A percentile compares a stretch with the other conserved stretches of the same genome.
Evolutionary conservation across 2,329 filamentous ascomycete species (phyloP).

Genomic region (Arthrobotrys iridis): DNA sequence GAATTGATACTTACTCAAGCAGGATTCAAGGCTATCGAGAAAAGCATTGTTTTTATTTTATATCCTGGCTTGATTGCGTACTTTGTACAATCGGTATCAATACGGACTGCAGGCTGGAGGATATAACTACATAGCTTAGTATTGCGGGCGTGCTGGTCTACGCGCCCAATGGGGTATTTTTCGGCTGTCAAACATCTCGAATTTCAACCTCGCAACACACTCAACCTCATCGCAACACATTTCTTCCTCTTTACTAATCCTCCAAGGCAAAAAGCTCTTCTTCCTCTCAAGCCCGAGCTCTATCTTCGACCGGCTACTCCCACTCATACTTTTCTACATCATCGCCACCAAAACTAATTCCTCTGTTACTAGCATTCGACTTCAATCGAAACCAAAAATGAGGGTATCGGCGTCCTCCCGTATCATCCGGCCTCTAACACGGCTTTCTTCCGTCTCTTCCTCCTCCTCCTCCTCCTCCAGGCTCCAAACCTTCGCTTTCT

Average conservation of each 20-base stretch:
- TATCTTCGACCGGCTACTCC: not conserved
- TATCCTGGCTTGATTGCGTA: too few relatives aligned
- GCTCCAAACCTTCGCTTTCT: not conserved
- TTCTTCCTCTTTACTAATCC: not conserved
- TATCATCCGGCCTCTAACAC: constrained; percentile 12
- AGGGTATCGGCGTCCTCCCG: constrained; percentile 23
- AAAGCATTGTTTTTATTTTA: too few relatives aligned
- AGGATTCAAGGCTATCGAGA: too few relatives aligned
- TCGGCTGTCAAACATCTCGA: constrained; percentile 26
- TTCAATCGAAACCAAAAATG: constrained; percentile 5
- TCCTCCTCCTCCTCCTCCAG: too few relatives aligned
- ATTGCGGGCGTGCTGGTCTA: not conserved
- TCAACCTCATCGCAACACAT: constrained; percentile 11
- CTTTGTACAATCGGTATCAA: too few relatives aligned
- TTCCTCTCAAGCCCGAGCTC: not conserved
- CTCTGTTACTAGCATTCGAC: too few relatives aligned
- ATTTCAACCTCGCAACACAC: constrained; percentile 19
- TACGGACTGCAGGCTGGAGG: too few relatives aligned
- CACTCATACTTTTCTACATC: not conserved
- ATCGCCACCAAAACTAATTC: too few relatives aligned
- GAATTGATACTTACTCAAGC: too few relatives aligned
- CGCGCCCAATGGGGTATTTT: not conserved
- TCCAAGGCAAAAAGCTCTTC: too few relatives aligned
- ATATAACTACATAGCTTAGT: not conserved
- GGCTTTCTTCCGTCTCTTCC: too few relatives aligned